These are phyloP conservation scores for Euptelea pleiosperma DNA, from an alignment of 164 flowering plant species.

Conservation along the genomic window DNA sequence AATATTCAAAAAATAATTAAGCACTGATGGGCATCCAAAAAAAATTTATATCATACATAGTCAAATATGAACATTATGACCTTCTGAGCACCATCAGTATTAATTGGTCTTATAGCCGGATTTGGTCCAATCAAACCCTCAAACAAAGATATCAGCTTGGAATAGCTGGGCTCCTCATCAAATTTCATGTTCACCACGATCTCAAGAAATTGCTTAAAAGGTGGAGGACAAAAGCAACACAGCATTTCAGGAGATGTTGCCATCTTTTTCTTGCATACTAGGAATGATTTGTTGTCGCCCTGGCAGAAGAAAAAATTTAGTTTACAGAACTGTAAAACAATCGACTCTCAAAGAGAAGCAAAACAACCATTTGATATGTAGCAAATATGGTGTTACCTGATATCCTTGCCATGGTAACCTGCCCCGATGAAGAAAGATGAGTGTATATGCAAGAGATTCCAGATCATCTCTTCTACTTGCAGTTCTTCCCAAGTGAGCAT, in stretches of 20 bases:
- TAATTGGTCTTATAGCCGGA: constrained; percentile 79
- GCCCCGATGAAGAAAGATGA: constrained; percentile 74
- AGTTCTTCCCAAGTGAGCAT: constrained; percentile 94
- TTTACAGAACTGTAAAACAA: no score
- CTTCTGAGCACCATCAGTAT: constrained; percentile 91
- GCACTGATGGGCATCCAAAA: background rate
- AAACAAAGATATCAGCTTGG: constrained; percentile 71
- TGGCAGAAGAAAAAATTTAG: constrained; percentile 22
- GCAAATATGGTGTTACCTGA: constrained; percentile 45
- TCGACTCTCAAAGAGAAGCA: no score
- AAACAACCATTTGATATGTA: background rate
- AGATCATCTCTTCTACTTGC: constrained; percentile 95
- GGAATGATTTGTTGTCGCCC: constrained; percentile 91
- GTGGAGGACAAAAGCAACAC: constrained; percentile 79
- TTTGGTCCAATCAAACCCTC: constrained; percentile 69
- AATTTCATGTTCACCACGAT: constrained; percentile 83
- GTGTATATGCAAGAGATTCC: constrained; percentile 93
- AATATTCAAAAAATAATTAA: background rate
- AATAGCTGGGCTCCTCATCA: constrained; percentile 89
- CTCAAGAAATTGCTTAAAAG: constrained; percentile 81
- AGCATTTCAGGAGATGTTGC: constrained; percentile 76
- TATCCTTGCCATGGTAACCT: constrained; percentile 93
- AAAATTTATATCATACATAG: background rate
- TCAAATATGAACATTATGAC: constrained; percentile 22
- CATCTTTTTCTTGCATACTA: constrained; percentile 91